A percentile compares a stretch with the other conserved stretches of the same genome.
Evolutionary conservation across 768 basidiomycete genomes (phyloP).

Genomic region (Rhizopogon vinicolor): DNA sequence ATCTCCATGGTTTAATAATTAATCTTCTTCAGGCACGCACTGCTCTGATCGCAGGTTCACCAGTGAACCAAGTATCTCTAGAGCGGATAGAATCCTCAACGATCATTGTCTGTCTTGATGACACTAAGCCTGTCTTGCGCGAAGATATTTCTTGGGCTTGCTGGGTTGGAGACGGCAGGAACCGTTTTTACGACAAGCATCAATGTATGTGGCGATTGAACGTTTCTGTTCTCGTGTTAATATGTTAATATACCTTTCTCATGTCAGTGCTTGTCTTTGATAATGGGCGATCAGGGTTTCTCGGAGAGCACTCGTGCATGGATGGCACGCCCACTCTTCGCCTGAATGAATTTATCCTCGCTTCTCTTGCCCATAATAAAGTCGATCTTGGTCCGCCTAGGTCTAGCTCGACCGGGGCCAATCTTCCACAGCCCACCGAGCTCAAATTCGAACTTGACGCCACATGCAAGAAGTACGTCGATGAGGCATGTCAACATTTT

Average conservation of each 20-base stretch:
- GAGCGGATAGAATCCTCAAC: slow-evolving; percentile 87
- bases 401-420: slow-evolving; percentile 24
- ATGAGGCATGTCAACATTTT: slow-evolving; percentile 60
- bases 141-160: slow-evolving; percentile 77
- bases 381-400: slow-evolving; percentile 64
- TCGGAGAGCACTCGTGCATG: slow-evolving; percentile 84
- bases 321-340: slow-evolving; percentile 95
- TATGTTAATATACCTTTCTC: background rate
- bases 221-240: slow-evolving; percentile 2
- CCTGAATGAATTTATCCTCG: slow-evolving; percentile 91
- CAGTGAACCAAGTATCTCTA: slow-evolving; percentile 61
- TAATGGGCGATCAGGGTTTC: slow-evolving; percentile 91
- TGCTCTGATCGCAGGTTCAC: slow-evolving; percentile 59
- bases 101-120: slow-evolving; percentile 84
- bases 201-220: slow-evolving; percentile 53
- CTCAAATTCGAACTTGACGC: slow-evolving; percentile 66
- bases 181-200: slow-evolving; percentile 97
- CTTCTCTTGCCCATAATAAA: slow-evolving; percentile 66
- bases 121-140: slow-evolving; percentile 72
- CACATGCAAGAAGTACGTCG: slow-evolving; percentile 47
- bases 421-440: slow-evolving; percentile 59
- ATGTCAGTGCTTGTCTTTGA: slow-evolving; percentile 85
- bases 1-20: background rate
- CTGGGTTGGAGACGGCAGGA: slow-evolving; percentile 89
- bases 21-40: slow-evolving; percentile 40